Base-by-base conservation (phyloP, 202 grass and related monocot species). In the Schoenoplectus triqueter region DNA sequence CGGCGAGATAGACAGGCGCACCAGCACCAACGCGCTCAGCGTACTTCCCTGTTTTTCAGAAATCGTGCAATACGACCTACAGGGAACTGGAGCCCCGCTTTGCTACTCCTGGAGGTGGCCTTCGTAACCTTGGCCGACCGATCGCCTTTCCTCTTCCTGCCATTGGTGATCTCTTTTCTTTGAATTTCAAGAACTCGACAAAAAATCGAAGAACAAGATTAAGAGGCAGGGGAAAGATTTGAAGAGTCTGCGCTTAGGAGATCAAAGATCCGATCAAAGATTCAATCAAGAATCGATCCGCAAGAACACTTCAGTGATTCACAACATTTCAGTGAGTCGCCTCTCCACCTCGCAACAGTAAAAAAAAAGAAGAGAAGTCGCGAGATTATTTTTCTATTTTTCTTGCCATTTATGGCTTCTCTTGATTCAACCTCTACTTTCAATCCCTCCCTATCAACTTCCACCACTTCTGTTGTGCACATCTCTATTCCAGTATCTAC, bases 61-160 rank as follows among this genome's bases (percentile, higher is more conserved):
- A 90, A 97, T 63, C 95, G 84, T 0, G 92, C 95, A 40, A 97
- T 94, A 46, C 92, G 80, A 1, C 95, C 95, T 0, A 97, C 92
- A n/a, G 95, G 95, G 70, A 97, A 97, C 89, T 97, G 95, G 2
- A 97, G 91, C 4, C 95, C 95, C 0, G 95, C 95, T 86, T 97
- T 97, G 89, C 91, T 92, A 44, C 91, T 93, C 85, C 95, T 69
- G 0, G 92, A 94, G 10, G 85, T 92, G 7, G 95, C 86, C 89
- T 94, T 93, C 70, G 92, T 97, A 54, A 85, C 86, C 31, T 70
- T 83, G 1, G 91, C 87, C 0, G 93, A 77, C 89, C 89, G 15
- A 91, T 88, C 47, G 91, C 87, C 93, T 95, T 95, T 31, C 93
- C 91, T 73, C 91, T 89, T 0, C 93, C 93, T 6, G 93, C 91